phyloP scores from a whole-genome alignment of 176 grass and related monocot genomes.

The Puccinellia tenuiflora region DNA sequence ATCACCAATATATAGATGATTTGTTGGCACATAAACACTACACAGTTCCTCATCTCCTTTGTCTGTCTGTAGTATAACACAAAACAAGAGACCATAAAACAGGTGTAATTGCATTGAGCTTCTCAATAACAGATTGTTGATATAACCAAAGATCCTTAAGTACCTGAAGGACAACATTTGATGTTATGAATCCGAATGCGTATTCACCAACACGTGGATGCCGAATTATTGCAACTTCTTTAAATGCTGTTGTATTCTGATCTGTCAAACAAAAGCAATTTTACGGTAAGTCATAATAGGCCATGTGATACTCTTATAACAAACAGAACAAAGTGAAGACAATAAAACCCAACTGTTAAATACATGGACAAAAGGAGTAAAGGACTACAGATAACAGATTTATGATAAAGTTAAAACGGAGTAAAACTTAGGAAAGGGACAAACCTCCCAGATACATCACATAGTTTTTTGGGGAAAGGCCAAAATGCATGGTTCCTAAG shows the following conservation, averaged over 20 bases:
- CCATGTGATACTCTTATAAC: not conserved
- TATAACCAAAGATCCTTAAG: not conserved
- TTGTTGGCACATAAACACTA: conserved; percentile 96
- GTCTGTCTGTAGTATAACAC: conserved; percentile 53
- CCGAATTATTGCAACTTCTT: conserved; percentile 99
- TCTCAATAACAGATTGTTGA: not conserved
- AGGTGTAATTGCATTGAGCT: not conserved
- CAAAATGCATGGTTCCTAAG: not conserved
- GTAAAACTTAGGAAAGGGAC: not conserved
- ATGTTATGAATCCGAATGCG: conserved; percentile 99
- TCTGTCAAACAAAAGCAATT: conserved; percentile 49
- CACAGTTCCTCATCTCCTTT: conserved; percentile 96
- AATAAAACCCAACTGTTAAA: not conserved
- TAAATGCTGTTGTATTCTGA: conserved; percentile 99
- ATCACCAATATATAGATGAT: conserved; percentile 98
- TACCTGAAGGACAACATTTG: conserved; percentile 90
- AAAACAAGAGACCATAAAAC: conserved; percentile 1
- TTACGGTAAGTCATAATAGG: not conserved
- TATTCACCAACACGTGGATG: conserved; percentile 98
- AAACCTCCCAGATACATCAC: not conserved
- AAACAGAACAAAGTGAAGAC: not conserved
- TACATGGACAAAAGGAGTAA: not conserved
- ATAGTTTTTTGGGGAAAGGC: not conserved
- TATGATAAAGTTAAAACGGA: not conserved
- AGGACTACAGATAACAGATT: not conserved